Conservation (phyloP, 768 basidiomycete species). For the Rhodotorula sphaerocarpa region DNA sequence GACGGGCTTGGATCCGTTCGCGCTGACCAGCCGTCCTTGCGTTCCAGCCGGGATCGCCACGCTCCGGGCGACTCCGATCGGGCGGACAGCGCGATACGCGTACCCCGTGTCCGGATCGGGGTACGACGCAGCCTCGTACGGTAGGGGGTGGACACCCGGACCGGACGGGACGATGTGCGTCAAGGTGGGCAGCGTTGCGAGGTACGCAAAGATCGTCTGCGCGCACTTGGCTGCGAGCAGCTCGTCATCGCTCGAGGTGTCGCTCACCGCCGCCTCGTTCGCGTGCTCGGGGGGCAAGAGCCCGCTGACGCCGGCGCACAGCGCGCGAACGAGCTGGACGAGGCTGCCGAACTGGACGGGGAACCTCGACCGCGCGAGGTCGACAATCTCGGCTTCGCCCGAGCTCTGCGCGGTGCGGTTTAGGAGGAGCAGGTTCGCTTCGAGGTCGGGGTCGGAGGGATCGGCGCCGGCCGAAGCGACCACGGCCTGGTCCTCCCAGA, state of each 20-base stretch:
- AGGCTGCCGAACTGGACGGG: slow-evolving; percentile 68
- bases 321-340: slow-evolving; percentile 61
- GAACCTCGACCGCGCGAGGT: slow-evolving; percentile 71
- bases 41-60: slow-evolving; percentile 61
- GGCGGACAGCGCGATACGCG: slow-evolving; percentile 7
- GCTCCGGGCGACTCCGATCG: slow-evolving; percentile 50
- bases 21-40: slow-evolving; percentile 60
- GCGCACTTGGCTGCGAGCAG: slow-evolving; percentile 54
- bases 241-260: slow-evolving; percentile 17
- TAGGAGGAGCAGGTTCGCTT: neutral
- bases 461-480: slow-evolving; percentile 36
- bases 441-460: neutral
- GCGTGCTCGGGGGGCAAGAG: slow-evolving; percentile 42
- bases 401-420: slow-evolving; percentile 15
- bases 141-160: neutral
- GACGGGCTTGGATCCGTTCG: slow-evolving; percentile 55
- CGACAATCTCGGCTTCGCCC: slow-evolving; percentile 69
- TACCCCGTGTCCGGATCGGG: slow-evolving; percentile 23
- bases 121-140: slow-evolving; percentile 29
- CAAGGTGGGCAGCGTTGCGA: slow-evolving; percentile 62
- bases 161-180: slow-evolving; percentile 60
- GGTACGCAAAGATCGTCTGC: slow-evolving; percentile 64
- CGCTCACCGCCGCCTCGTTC: neutral
- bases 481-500: slow-evolving; percentile 62
- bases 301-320: slow-evolving; percentile 47